Conservation (phyloP, 192 early-diverging fungal species). For the Spinellus fusiger region DNA sequence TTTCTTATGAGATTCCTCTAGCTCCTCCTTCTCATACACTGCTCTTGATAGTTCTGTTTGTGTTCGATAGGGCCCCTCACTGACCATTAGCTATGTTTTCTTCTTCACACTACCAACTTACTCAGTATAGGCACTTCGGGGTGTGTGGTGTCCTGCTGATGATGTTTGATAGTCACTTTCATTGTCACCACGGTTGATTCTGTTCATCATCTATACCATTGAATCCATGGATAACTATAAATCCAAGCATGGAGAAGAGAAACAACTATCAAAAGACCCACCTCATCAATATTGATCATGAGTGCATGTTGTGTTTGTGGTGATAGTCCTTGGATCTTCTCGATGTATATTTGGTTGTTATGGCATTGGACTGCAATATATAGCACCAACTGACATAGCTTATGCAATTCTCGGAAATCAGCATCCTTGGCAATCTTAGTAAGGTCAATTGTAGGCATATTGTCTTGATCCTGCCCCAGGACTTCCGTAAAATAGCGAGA, state of each 20-base stretch:
- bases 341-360: conserved; percentile 79
- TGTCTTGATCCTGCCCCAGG: conserved; percentile 57
- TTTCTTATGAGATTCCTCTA: conserved; percentile 45
- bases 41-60: conserved; percentile 46
- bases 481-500: conserved; percentile 85
- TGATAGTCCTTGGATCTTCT: conserved; percentile 72
- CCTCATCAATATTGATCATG: conserved; percentile 86
- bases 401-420: conserved; percentile 63
- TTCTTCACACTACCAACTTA: background rate
- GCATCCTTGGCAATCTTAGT: conserved; percentile 80
- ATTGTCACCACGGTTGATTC: background rate
- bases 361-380: conserved; percentile 83
- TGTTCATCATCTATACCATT: conserved; percentile 8
- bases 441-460: conserved; percentile 67
- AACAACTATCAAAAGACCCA: conserved; percentile 31
- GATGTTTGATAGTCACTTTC: background rate
- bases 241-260: too few species aligned
- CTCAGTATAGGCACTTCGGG: conserved; percentile 14
- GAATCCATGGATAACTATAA: background rate
- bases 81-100: background rate
- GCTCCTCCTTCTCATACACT: conserved; percentile 51
- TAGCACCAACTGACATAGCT: conserved; percentile 78
- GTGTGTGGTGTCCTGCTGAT: background rate
- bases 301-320: conserved; percentile 72
- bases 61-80: conserved; percentile 3